phyloP scores from a whole-genome alignment of 106 monocot genomes.

The Apostasia ramifera region DNA sequence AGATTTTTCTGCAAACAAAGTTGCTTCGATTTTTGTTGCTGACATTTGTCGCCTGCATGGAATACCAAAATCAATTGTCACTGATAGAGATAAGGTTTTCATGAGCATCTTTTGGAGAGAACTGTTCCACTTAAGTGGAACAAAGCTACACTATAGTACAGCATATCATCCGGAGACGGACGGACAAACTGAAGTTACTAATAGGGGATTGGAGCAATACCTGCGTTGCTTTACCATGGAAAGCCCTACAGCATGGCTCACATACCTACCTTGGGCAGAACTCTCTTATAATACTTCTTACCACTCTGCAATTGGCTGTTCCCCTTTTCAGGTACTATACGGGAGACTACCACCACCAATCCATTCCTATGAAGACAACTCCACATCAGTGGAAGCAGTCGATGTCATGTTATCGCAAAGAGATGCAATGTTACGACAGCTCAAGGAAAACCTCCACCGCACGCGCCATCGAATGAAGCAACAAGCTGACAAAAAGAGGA shows the following conservation, averaged over 20 bases:
- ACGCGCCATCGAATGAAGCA: not conserved
- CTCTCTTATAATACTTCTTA: not conserved
- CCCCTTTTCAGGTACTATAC: not conserved
- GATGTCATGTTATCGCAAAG: not conserved
- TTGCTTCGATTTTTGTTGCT: not conserved
- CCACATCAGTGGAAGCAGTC: not conserved
- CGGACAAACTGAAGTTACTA: not conserved
- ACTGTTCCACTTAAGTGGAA: not conserved
- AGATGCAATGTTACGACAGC: not conserved
- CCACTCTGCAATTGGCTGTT: not conserved
- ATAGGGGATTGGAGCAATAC: not conserved
- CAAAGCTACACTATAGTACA: not conserved
- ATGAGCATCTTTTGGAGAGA: not conserved
- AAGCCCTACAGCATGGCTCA: not conserved
- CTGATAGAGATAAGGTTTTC: not conserved
- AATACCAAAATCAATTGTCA: not conserved
- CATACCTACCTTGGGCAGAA: not conserved
- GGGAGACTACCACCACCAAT: not conserved
- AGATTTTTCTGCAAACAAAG: too few relatives aligned
- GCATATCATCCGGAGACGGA: not conserved
- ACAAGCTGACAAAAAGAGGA: not conserved
- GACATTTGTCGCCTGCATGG: not conserved
- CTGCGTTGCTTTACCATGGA: not conserved
- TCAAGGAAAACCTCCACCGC: not conserved
- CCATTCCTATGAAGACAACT: not conserved